Conservation (phyloP, 2,329 filamentous ascomycete genomes). For the Phialophora chinensis region DNA sequence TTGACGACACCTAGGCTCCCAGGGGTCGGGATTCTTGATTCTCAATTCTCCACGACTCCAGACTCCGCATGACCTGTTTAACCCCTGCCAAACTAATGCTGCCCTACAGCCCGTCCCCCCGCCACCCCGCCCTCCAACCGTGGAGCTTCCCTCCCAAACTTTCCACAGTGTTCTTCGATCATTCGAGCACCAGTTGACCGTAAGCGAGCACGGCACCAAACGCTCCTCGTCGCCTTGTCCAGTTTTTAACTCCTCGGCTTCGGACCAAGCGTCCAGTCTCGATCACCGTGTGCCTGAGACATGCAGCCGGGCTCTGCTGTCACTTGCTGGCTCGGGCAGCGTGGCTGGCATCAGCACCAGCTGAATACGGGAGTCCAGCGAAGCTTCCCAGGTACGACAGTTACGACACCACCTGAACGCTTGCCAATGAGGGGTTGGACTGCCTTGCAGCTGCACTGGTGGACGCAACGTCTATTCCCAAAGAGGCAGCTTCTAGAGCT, state of each 20-base stretch:
- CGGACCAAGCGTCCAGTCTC: neutral
- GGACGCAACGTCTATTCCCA: constrained; percentile 6
- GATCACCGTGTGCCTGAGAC: constrained; percentile 22
- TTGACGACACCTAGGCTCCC: no score
- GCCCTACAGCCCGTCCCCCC: neutral
- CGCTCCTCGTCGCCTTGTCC: neutral
- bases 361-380: constrained; percentile 6
- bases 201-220: neutral
- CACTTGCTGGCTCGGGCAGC: neutral
- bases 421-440: constrained; percentile 4
- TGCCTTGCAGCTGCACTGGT: neutral
- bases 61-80: neutral
- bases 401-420: constrained; percentile 4
- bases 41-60: no score
- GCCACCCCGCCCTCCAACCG: neutral
- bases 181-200: neutral
- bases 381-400: constrained; percentile 6
- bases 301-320: constrained; percentile 7
- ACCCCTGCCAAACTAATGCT: no score
- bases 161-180: neutral
- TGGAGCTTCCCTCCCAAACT: neutral
- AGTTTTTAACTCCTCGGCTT: constrained; percentile 3
- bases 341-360: constrained; percentile 15
- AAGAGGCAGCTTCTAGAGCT: constrained; percentile 13
- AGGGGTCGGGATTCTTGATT: no score